phyloP scores from a whole-genome alignment of 2,329 filamentous ascomycete species.

The Aspergillus luchuensis region DNA sequence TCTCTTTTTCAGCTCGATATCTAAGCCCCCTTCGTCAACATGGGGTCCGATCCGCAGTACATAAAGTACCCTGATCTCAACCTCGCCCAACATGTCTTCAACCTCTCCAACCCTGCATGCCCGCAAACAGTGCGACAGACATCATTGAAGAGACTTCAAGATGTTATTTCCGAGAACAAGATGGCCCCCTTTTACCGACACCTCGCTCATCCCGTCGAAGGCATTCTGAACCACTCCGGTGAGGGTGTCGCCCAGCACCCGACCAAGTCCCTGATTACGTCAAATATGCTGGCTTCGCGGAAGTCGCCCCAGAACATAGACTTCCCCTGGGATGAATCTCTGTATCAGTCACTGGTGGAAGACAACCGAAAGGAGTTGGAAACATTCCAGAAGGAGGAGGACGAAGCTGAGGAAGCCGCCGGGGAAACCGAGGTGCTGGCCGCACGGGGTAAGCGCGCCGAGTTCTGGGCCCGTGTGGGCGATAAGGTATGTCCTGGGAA shows the following conservation, averaged over 20 bases:
- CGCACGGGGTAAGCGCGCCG: constrained; percentile 89
- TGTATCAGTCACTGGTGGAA: constrained; percentile 75
- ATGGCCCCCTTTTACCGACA: constrained; percentile 69
- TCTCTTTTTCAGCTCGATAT: neutral
- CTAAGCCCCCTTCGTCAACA: constrained; percentile 45
- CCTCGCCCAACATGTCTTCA: constrained; percentile 68
- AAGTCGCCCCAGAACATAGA: constrained; percentile 65
- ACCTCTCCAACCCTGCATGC: constrained; percentile 63
- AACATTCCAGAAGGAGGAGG: constrained; percentile 78
- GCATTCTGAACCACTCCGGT: constrained; percentile 75
- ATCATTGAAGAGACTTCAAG: constrained; percentile 62
- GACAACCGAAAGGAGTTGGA: constrained; percentile 79
- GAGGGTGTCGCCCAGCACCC: constrained; percentile 60
- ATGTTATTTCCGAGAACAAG: constrained; percentile 65
- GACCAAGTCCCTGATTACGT: constrained; percentile 58
- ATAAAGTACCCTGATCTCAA: constrained; percentile 65
- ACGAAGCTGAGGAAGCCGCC: constrained; percentile 92
- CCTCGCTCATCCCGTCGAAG: constrained; percentile 67
- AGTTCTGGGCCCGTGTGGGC: constrained; percentile 92
- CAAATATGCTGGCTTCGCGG: constrained; percentile 74
- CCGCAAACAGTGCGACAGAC: constrained; percentile 55
- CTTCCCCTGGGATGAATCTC: constrained; percentile 85
- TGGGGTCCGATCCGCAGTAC: constrained; percentile 65
- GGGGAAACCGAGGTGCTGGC: constrained; percentile 94
- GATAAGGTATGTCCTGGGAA: constrained; percentile 71